Evolutionary conservation across 2,329 filamentous ascomycete genomes (phyloP).

Genomic region (Fusarium euwallaceae): DNA sequence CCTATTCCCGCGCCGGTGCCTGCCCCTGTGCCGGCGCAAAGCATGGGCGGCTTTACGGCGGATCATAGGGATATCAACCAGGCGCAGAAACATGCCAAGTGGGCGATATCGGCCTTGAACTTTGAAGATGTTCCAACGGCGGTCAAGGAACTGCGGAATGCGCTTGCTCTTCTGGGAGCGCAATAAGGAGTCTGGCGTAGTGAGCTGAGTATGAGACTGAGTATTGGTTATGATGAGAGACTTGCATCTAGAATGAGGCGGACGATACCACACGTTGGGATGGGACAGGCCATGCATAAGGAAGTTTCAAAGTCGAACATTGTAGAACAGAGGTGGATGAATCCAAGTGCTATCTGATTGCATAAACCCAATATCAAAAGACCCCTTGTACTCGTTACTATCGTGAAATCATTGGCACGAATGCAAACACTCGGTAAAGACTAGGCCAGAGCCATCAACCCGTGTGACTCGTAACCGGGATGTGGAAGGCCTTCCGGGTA

Average conservation of each 20-base stretch:
- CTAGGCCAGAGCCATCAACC: constrained; percentile 29
- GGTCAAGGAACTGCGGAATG: constrained; percentile 83
- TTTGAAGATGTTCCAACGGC: constrained; percentile 96
- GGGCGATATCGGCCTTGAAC: constrained; percentile 95
- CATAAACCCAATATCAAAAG: constrained; percentile 16
- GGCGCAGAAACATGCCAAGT: constrained; percentile 96
- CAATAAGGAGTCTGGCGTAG: constrained; percentile 37
- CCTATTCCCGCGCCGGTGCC: constrained; percentile 17
- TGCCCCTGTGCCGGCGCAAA: constrained; percentile 17
- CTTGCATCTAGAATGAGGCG: constrained; percentile 23
- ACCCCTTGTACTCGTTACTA: constrained; percentile 16
- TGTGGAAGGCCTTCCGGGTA: constrained; percentile 28
- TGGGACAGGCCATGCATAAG: neutral
- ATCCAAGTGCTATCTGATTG: constrained; percentile 22
- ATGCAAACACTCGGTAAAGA: constrained; percentile 3
- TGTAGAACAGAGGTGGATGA: constrained; percentile 27
- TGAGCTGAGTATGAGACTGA: neutral
- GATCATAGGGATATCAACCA: constrained; percentile 73
- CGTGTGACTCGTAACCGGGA: constrained; percentile 26
- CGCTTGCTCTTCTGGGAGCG: constrained; percentile 78
- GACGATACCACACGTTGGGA: constrained; percentile 34
- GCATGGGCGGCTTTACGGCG: constrained; percentile 21
- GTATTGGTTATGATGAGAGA: neutral
- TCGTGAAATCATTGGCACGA: constrained; percentile 36
- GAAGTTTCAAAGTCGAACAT: constrained; percentile 13